These are phyloP conservation scores for Corniculantispora saksenae DNA, from an alignment of 2,329 filamentous ascomycete genomes.

Conservation along the genomic window DNA sequence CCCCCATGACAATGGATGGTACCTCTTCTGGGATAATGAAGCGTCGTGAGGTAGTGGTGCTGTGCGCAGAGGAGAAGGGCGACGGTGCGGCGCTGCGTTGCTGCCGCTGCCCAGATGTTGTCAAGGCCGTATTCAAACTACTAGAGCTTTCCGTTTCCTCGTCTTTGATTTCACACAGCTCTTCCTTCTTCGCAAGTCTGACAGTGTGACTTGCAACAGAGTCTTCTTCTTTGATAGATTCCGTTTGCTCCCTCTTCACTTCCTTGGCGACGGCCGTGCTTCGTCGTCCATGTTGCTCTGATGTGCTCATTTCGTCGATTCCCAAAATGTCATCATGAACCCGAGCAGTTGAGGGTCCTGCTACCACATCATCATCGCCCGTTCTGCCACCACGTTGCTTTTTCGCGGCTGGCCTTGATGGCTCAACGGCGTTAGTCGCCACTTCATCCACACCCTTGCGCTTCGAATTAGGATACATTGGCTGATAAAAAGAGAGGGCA, in stretches of 20 bases:
- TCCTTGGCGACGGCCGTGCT: neutral
- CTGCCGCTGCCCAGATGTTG: neutral
- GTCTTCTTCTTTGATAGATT: neutral
- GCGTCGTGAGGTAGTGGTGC: neutral
- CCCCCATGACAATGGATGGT: neutral
- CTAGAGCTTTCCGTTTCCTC: neutral
- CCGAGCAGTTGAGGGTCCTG: too few relatives aligned
- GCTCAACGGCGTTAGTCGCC: neutral
- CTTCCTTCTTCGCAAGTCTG: neutral
- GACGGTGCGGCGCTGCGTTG: slow-evolving; percentile 13
- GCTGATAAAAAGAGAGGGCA: too few relatives aligned
- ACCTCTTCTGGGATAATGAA: neutral
- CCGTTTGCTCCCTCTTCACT: neutral
- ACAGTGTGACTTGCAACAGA: neutral
- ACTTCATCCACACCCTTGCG: neutral
- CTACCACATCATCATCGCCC: neutral
- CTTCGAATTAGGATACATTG: neutral
- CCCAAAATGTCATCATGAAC: too few relatives aligned
- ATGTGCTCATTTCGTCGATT: neutral
- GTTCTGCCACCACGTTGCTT: neutral
- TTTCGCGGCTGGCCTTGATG: neutral
- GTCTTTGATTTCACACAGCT: neutral
- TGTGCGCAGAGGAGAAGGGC: neutral
- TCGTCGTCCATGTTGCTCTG: neutral
- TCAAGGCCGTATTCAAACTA: neutral